A percentile compares a stretch with the other conserved stretches of the same genome.
Evolutionary conservation across 2,329 filamentous ascomycete species (phyloP).

Genomic region (Akanthomyces muscarius): DNA sequence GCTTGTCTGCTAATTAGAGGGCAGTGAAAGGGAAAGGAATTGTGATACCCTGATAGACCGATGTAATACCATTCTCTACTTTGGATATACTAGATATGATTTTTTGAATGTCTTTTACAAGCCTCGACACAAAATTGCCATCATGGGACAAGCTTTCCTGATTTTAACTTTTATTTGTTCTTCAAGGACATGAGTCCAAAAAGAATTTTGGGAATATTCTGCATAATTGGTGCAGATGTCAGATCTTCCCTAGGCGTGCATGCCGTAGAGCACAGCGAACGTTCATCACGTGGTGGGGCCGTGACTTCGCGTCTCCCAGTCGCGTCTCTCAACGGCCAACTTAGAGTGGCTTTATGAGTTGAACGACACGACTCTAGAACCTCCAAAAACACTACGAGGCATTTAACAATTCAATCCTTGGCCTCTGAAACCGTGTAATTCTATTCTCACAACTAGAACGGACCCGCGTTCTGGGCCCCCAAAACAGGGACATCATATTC

Average conservation of each 20-base stretch:
- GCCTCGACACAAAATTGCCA: neutral
- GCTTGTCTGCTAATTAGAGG: constrained; percentile 51
- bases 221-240: too few relatives aligned
- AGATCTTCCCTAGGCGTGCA: neutral
- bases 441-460: too few relatives aligned
- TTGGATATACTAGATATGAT: neutral
- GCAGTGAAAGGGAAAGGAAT: neutral
- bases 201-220: too few relatives aligned
- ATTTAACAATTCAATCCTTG: too few relatives aligned
- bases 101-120: neutral
- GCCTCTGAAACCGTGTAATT: too few relatives aligned
- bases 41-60: constrained; percentile 15
- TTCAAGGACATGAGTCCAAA: too few relatives aligned
- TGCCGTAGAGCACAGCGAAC: neutral
- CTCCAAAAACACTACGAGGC: too few relatives aligned
- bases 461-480: too few relatives aligned
- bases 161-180: neutral
- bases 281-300: constrained; percentile 14
- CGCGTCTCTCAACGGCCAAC: constrained; percentile 3
- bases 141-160: neutral
- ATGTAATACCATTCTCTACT: constrained; percentile 11
- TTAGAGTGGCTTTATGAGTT: neutral
- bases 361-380: too few relatives aligned
- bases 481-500: too few relatives aligned
- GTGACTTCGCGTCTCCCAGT: constrained; percentile 7